A percentile compares a stretch with the other conserved stretches of the same genome.
Evolutionary conservation across 768 basidiomycete genomes (phyloP).

Genomic region (Gautieria morchelliformis): DNA sequence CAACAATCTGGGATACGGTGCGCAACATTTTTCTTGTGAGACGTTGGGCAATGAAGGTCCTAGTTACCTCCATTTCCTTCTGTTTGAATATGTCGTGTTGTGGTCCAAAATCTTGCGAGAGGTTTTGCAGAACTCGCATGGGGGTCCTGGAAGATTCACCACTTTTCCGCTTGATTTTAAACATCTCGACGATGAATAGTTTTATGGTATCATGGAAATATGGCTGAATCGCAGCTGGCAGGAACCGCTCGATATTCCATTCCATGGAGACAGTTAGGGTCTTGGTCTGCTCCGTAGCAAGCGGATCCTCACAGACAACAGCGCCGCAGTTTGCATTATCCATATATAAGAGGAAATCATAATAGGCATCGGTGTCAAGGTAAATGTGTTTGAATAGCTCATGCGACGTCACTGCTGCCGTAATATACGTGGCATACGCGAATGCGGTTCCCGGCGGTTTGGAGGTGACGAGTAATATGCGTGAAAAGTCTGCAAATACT

Average conservation of each 20-base stretch:
- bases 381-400: slow-evolving; percentile 93
- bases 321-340: slow-evolving; percentile 89
- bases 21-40: slow-evolving; percentile 77
- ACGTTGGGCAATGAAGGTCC: slow-evolving; percentile 69
- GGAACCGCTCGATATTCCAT: slow-evolving; percentile 89
- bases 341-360: slow-evolving; percentile 93
- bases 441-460: slow-evolving; percentile 93
- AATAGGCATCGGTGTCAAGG: slow-evolving; percentile 78
- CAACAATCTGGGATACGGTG: slow-evolving; percentile 47
- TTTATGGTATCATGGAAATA: slow-evolving; percentile 69
- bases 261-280: slow-evolving; percentile 69
- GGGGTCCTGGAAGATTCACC: slow-evolving; percentile 57
- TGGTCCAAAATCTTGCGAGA: slow-evolving; percentile 45
- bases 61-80: slow-evolving; percentile 57
- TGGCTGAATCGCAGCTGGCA: slow-evolving; percentile 71
- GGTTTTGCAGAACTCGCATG: slow-evolving; percentile 59
- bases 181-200: slow-evolving; percentile 79
- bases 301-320: slow-evolving; percentile 73
- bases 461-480: slow-evolving; percentile 82
- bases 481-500: slow-evolving; percentile 88
- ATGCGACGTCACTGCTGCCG: slow-evolving; percentile 85
- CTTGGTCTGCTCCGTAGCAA: slow-evolving; percentile 57
- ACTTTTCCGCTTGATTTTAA: slow-evolving; percentile 57
- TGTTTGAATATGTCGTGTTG: slow-evolving; percentile 59
- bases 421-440: slow-evolving; percentile 94